Evolutionary conservation across 2,329 filamentous ascomycete species (phyloP), one percentile per base, ranked within the genome.

Genomic region (Penicillium corylophilum): DNA sequence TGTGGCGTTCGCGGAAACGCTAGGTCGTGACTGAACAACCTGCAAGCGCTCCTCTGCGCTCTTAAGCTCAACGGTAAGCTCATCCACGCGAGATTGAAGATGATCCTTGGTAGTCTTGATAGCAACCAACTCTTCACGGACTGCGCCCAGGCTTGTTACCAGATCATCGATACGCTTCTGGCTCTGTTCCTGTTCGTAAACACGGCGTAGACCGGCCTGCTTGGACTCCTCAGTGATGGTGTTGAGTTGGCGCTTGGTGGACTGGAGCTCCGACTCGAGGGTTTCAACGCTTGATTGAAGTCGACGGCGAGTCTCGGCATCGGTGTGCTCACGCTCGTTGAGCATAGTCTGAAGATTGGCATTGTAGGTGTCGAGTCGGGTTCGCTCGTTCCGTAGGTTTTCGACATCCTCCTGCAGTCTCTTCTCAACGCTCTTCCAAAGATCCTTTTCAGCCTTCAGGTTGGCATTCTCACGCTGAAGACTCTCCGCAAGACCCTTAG

Each of bases 151-250:
- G 63, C 84, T 93, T 28, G 86, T 79, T 56, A 93, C 87, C 41
- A 99, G 82, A 64, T 97, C 93, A 60, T 99, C 93, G 54, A 97
- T 94, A 46, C 92, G 85, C 71, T 91, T 94, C 69, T 96, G 90
- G 45, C 83, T 86, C 68, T 97, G 90, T 59, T 90, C 87, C 38
- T 87, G 83, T 55, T 99, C 94, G 57, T 89, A 96, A 65, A 97
- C 93, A 64, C 95, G 91, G 51, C 93, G 85, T 45, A 94, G 78
- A 53, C 88, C 81, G 29, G 88, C 77, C 69, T 95, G 93, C 78
- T 92, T 95, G 59, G 80, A 83, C 58, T 95, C 92, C 55, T 96
- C 91, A 0, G 85, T 73, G 66, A 96, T 92, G 23, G 90, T 85
- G 2, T 87, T 84, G 2, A 97, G 79, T 70, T 92, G 95, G 44